These are phyloP conservation scores for Amoebophrya sp. DNA, from an alignment of 169 alveolate species.

Conservation along the genomic window DNA sequence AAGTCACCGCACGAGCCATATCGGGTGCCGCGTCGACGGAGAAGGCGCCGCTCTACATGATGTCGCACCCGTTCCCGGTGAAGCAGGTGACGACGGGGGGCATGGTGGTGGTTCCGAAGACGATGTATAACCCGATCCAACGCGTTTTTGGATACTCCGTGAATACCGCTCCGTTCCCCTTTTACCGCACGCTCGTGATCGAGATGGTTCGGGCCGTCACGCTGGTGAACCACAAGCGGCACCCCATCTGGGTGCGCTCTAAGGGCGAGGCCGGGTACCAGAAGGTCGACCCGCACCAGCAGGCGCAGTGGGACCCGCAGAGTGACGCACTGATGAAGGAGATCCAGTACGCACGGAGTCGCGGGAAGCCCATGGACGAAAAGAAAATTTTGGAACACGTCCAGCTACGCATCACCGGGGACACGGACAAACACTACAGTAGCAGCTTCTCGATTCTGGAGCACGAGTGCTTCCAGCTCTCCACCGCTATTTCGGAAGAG, in stretches of 20 bases:
- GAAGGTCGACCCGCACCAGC: not conserved
- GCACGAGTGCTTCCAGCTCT: not conserved
- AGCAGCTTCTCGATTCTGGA: not conserved
- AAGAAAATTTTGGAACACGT: not conserved
- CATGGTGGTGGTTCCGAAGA: not conserved
- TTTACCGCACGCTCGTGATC: not conserved
- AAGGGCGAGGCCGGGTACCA: not conserved
- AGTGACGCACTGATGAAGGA: not conserved
- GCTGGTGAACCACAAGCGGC: not conserved
- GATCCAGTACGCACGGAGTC: not conserved
- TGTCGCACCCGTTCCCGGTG: conserved; percentile 19
- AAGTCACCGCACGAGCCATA: not conserved
- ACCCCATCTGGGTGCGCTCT: conserved; percentile 7
- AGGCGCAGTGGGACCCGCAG: conserved; percentile 1
- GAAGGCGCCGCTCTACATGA: not conserved
- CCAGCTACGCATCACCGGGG: not conserved
- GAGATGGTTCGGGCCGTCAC: conserved; percentile 15
- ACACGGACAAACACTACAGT: not conserved
- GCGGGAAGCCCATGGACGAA: not conserved
- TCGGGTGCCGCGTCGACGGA: not conserved
- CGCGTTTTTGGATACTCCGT: not conserved
- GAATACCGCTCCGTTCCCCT: not conserved
- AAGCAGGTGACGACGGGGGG: not conserved
- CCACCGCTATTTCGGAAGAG: not conserved
- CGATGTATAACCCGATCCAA: not conserved